These are phyloP conservation scores for Emergomyces pasteurianus DNA, from an alignment of 2,329 filamentous ascomycete genomes.

Conservation along the genomic window DNA sequence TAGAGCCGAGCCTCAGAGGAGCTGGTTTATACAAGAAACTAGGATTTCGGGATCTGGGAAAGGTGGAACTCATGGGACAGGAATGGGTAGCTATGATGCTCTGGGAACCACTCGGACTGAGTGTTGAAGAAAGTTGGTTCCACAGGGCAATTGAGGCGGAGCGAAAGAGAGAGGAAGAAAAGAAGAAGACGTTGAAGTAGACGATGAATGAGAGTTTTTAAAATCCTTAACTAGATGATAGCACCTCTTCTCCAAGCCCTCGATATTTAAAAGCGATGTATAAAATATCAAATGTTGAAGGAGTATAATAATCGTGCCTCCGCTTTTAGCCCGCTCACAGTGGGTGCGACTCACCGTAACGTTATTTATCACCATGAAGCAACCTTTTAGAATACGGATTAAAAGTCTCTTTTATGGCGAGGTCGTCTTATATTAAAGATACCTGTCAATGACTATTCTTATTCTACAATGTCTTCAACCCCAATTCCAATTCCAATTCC, in stretches of 20 bases:
- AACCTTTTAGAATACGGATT: too few species aligned
- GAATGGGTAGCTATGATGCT: slow-evolving; percentile 3
- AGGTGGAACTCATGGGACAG: slow-evolving; percentile 2
- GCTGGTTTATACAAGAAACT: slow-evolving; percentile 13
- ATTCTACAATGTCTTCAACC: too few species aligned
- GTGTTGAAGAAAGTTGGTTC: slow-evolving; percentile 2
- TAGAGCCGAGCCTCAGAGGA: slow-evolving; percentile 14
- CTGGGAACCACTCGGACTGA: slow-evolving; percentile 3
- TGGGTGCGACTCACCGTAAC: too few species aligned
- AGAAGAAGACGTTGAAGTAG: neutral
- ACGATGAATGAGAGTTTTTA: neutral
- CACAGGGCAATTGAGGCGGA: neutral
- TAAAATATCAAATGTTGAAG: too few species aligned
- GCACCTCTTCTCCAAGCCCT: neutral
- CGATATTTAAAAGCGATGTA: too few species aligned
- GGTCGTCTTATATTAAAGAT: too few species aligned
- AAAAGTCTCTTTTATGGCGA: too few species aligned
- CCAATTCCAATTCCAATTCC: too few species aligned
- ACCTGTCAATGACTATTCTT: too few species aligned
- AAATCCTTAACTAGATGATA: neutral
- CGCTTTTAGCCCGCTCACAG: too few species aligned
- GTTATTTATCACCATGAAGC: too few species aligned
- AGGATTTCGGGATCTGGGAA: slow-evolving; percentile 13
- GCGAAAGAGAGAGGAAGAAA: neutral
- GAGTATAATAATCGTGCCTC: too few species aligned